Evolutionary conservation across 2,329 filamentous ascomycete genomes (phyloP).

Genomic region (Fusarium euwallaceae): DNA sequence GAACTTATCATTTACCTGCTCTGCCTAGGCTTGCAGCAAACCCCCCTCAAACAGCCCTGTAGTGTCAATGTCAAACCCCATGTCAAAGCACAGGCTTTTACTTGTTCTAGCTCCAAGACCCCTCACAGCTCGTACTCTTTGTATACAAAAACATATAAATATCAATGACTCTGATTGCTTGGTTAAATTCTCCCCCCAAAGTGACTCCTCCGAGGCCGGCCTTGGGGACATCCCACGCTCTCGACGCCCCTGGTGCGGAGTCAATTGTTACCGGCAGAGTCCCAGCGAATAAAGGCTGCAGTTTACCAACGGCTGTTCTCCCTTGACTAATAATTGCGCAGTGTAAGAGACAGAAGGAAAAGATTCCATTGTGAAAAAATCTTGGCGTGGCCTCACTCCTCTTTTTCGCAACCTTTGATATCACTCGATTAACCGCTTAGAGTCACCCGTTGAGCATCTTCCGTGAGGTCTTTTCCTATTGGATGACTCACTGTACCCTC

Average conservation of each 20-base stretch:
- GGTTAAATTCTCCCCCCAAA: background rate
- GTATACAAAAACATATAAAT: background rate
- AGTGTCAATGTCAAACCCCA: background rate
- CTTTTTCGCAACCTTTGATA: background rate
- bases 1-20: background rate
- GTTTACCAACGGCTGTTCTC: conserved; percentile 8
- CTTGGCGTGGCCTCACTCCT: conserved; percentile 4
- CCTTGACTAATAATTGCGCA: conserved; percentile 16
- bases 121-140: background rate
- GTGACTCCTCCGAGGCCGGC: conserved; percentile 28
- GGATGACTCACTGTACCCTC: conserved; percentile 40
- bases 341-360: background rate
- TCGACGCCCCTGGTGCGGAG: conserved; percentile 30
- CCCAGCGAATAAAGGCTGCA: conserved; percentile 36
- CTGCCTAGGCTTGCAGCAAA: background rate
- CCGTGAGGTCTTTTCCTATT: conserved; percentile 39
- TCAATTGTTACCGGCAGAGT: conserved; percentile 13
- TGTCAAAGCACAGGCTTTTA: conserved; percentile 15
- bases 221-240: conserved; percentile 20
- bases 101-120: conserved; percentile 7
- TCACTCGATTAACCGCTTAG: conserved; percentile 6
- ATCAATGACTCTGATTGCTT: background rate
- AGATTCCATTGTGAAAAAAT: background rate
- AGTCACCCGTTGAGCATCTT: conserved; percentile 34
- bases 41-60: background rate